These are phyloP conservation scores for Termitomyces sp. DNA, from an alignment of 768 basidiomycete genomes.

Conservation along the genomic window DNA sequence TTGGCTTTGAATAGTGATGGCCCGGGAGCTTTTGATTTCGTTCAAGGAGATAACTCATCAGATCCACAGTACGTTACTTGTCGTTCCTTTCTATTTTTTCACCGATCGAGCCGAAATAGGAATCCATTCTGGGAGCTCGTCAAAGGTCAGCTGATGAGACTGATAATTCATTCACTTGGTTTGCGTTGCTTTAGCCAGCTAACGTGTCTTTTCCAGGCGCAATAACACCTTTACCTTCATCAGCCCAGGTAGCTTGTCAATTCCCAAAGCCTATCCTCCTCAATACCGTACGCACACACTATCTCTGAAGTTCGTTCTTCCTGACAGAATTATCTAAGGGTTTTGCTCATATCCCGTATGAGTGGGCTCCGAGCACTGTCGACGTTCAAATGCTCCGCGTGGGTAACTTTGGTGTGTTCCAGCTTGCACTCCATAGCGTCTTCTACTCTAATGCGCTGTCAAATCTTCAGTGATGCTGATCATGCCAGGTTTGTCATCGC, in stretches of 20 bases:
- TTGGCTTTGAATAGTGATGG: constrained; percentile 52
- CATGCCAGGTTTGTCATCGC: constrained; percentile 48
- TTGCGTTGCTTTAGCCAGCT: background rate
- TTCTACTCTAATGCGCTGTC: constrained; percentile 5
- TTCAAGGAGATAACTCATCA: constrained; percentile 69
- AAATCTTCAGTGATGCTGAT: constrained; percentile 54
- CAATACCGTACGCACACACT: constrained; percentile 51
- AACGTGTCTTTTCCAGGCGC: constrained; percentile 34
- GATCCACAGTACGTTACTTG: constrained; percentile 41
- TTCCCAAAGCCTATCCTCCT: constrained; percentile 75
- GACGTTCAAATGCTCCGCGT: constrained; percentile 76
- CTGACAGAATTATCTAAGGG: constrained; percentile 38
- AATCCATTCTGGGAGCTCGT: constrained; percentile 83
- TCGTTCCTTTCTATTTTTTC: background rate
- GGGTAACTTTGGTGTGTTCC: constrained; percentile 55
- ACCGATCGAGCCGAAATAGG: constrained; percentile 25
- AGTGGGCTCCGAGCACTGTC: constrained; percentile 72
- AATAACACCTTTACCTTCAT: constrained; percentile 60
- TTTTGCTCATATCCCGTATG: constrained; percentile 61
- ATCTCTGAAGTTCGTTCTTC: constrained; percentile 8
- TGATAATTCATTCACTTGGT: background rate
- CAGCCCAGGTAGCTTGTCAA: constrained; percentile 66
- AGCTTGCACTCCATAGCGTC: background rate
- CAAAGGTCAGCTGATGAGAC: constrained; percentile 46
- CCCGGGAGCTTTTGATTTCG: constrained; percentile 74